Conservation (phyloP, 139 green algal species). For the Bryopsis sp. region DNA sequence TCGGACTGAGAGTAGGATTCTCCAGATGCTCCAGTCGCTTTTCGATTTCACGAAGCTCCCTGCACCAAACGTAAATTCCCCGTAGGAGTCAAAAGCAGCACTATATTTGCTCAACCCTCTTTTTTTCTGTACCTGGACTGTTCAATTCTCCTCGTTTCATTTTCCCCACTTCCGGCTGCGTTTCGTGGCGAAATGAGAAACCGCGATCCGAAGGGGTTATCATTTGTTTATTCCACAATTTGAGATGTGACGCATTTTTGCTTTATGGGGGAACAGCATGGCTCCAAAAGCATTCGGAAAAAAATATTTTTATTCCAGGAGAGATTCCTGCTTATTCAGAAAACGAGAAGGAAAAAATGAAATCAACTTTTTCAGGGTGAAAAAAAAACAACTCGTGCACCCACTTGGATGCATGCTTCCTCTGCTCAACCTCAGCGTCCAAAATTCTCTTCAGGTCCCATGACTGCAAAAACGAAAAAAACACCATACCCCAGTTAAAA, state of each 20-base stretch:
- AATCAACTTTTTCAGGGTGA: not conserved
- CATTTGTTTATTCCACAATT: not conserved
- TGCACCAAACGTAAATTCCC: not conserved
- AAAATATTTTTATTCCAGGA: not conserved
- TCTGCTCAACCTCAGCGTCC: conserved; percentile 11
- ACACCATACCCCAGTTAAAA: not conserved
- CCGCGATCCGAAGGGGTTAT: not conserved
- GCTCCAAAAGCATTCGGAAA: not conserved
- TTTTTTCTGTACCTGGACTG: not conserved
- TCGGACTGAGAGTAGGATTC: not conserved
- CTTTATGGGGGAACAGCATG: not conserved
- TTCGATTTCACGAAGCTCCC: conserved; percentile 5
- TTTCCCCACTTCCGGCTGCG: not conserved
- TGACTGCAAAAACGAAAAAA: conserved; percentile 6
- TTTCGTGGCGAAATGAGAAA: not conserved
- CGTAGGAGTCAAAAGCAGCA: too few species aligned
- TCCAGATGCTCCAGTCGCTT: conserved; percentile 16
- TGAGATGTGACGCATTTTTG: not conserved
- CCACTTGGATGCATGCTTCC: not conserved
- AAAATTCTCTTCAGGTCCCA: conserved; percentile 17
- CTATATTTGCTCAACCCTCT: too few species aligned
- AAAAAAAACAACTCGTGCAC: not conserved
- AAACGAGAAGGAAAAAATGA: not conserved
- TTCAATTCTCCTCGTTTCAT: not conserved
- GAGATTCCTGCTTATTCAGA: not conserved